Evolutionary conservation across 1,139 yeast genomes (phyloP), one percentile per base, ranked within the genome.

Genomic region (Candida pseudoviswanathii): DNA sequence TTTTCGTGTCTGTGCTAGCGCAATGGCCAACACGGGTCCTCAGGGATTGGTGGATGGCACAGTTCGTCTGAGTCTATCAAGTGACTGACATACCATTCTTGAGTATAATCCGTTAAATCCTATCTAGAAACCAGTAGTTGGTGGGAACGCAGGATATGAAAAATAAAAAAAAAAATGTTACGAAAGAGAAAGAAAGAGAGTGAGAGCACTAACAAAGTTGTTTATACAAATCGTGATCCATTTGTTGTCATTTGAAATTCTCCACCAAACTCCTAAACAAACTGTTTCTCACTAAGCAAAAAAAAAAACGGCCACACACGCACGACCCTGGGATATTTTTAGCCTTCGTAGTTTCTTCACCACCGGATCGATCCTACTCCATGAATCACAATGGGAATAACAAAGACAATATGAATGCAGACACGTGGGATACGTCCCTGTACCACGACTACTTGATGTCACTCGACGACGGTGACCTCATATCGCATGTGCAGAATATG

Each of bases 381-480:
- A 43, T 38, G 44, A 36, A 34, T 29, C 10, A 39, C 27, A 31
- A 48, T 40, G 44, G 27, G 25, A 9, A 21, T 21, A 41, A 21
- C 29, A 27, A 25, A 8, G 40, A 38, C 16, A 30, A 32, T 26
- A 26, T 27, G 8, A 30, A 46, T 30, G 32, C 40, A 5, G 43
- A 42, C 5, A 32, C 22, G 5, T 22, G 16, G 3, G 38, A 42
- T n/a, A 21, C 33, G 24, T 44, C 48, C 26, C 54, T 50, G 27
- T 68, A 69, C 47, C 63, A 56, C 48, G 50, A 56, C 25, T 73
- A 65, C 51, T 60, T 74, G 44, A 59, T 57, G 47, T 70, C 73
- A 31, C 59, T 75, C 29, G 73, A 72, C 51, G 64, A 74, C 51
- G 58, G 63, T 29, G 65, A 66, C 52, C 64, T 75, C 16, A 52